phyloP scores from a whole-genome alignment of 768 basidiomycete genomes.

The Cubamyces lactineus region DNA sequence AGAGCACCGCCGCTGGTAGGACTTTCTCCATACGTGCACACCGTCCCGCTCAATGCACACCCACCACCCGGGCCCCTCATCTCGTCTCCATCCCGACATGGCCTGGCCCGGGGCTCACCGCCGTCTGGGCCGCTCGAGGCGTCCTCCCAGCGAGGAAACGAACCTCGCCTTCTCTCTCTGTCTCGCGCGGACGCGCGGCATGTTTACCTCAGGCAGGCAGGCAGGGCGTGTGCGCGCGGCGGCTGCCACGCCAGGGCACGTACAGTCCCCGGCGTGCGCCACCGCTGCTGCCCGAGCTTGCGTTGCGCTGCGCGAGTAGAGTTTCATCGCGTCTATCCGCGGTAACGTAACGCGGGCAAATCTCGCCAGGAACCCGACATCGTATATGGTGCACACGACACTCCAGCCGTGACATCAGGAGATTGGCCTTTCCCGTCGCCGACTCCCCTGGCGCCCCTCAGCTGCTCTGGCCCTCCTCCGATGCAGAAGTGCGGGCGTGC shows the following conservation, averaged over 20 bases:
- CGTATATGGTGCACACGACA: not conserved
- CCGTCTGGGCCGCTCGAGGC: conserved; percentile 13
- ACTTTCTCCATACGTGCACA: conserved; percentile 13
- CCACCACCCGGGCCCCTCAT: not conserved
- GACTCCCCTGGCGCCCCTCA: no score
- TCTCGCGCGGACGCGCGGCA: conserved; percentile 5
- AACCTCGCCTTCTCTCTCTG: conserved; percentile 4
- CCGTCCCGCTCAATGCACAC: conserved; percentile 7
- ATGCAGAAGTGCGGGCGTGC: not conserved
- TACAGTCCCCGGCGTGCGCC: not conserved
- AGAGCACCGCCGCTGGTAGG: not conserved
- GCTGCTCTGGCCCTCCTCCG: no score
- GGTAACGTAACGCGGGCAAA: conserved; percentile 20
- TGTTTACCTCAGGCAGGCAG: not conserved
- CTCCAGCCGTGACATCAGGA: conserved; percentile 10
- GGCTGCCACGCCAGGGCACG: not conserved
- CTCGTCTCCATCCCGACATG: conserved; percentile 22
- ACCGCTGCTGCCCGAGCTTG: not conserved
- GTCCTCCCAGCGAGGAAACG: conserved; percentile 1
- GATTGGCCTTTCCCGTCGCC: not conserved
- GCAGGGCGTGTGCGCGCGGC: not conserved
- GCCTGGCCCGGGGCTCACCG: not conserved
- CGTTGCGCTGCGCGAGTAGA: not conserved
- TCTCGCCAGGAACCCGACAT: conserved; percentile 16
- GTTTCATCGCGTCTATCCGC: conserved; percentile 3